Conservation (phyloP, 306 rosid genomes). For the Citrullus mucosospermus region DNA sequence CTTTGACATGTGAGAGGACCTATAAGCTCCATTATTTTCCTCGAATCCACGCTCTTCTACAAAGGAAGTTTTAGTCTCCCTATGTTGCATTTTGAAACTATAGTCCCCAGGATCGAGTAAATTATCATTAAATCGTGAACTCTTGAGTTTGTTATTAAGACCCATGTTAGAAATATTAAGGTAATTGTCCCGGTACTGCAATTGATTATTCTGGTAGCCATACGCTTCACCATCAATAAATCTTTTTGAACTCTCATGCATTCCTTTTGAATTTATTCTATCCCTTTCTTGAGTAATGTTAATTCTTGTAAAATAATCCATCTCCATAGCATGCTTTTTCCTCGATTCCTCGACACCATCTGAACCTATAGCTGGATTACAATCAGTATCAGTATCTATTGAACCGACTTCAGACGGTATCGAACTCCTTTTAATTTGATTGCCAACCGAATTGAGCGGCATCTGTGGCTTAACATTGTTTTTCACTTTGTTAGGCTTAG, state of each 20-base stretch:
- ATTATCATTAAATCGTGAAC: slow-evolving; percentile 39
- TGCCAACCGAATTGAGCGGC: slow-evolving; percentile 11
- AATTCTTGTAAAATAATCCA: slow-evolving; percentile 17
- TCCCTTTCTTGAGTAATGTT: slow-evolving; percentile 18
- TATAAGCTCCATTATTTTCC: slow-evolving; percentile 21
- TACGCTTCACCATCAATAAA: slow-evolving; percentile 22
- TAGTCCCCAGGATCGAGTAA: slow-evolving; percentile 37
- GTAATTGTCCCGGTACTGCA: slow-evolving; percentile 30
- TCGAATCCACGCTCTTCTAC: slow-evolving; percentile 36
- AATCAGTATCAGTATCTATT: slow-evolving; percentile 22
- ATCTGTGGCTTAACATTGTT: slow-evolving; percentile 31
- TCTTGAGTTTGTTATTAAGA: slow-evolving; percentile 23
- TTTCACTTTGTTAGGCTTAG: slow-evolving; percentile 33
- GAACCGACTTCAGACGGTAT: slow-evolving; percentile 23
- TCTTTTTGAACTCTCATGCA: slow-evolving; percentile 10
- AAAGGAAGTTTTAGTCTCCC: slow-evolving; percentile 45
- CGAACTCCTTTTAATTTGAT: slow-evolving; percentile 21
- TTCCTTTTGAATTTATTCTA: slow-evolving; percentile 18
- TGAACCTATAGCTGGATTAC: slow-evolving; percentile 14
- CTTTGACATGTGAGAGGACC: slow-evolving; percentile 24
- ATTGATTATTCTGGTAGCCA: slow-evolving; percentile 26
- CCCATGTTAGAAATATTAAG: slow-evolving; percentile 39
- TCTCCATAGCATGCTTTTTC: slow-evolving; percentile 16
- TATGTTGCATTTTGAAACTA: slow-evolving; percentile 33
- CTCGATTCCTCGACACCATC: slow-evolving; percentile 21